phyloP scores from a whole-genome alignment of 768 basidiomycete species.

The Phlegmacium glaucopus region DNA sequence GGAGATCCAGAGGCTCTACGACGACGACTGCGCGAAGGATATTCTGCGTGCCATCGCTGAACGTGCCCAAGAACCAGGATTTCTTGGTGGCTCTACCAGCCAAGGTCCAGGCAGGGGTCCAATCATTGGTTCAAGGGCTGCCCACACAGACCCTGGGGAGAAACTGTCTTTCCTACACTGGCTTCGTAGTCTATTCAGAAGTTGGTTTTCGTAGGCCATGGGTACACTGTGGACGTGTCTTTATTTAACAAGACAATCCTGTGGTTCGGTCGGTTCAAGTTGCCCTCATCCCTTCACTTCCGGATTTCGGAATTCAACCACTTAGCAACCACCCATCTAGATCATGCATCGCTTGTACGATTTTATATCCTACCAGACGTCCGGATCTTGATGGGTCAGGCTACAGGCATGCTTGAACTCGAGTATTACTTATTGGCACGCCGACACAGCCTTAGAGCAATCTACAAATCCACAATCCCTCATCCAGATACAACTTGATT shows the following conservation, averaged over 20 bases:
- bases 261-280: no score
- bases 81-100: not conserved
- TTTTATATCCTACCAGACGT: no score
- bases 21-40: constrained; percentile 46
- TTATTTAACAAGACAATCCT: not conserved
- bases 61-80: not conserved
- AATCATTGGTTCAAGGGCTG: not conserved
- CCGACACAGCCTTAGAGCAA: not conserved
- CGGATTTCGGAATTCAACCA: no score
- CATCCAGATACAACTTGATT: not conserved
- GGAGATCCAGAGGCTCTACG: constrained; percentile 57
- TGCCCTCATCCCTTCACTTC: no score
- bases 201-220: constrained; percentile 6
- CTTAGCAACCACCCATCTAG: no score
- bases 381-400: no score
- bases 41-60: constrained; percentile 36
- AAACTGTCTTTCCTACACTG: constrained; percentile 1
- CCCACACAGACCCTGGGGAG: not conserved
- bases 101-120: constrained; percentile 6
- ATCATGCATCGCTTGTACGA: no score
- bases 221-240: not conserved
- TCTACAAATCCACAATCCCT: not conserved
- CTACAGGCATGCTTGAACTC: no score
- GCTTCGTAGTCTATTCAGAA: constrained; percentile 5
- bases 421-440: no score